Conservation (phyloP, 176 grass and related monocot species). For the Leersia perrieri region DNA sequence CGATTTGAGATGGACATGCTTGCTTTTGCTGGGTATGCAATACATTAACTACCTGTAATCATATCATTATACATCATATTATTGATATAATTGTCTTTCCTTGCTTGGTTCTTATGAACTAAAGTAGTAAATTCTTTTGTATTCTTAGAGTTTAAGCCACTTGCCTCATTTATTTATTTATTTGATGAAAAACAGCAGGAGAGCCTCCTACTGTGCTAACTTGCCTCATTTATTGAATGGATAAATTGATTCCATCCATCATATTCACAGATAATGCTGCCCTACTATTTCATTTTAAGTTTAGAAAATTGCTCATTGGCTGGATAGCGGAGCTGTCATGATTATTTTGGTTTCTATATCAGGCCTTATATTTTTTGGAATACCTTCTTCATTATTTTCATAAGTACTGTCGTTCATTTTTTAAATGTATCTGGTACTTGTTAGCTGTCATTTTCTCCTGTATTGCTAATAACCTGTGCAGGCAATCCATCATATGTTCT, state of each 20-base stretch:
- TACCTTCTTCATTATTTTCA: background rate
- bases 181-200: too few relatives aligned
- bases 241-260: background rate
- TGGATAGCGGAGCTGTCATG: background rate
- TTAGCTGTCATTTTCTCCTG: background rate
- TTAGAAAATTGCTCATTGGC: background rate
- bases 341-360: background rate
- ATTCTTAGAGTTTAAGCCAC: background rate
- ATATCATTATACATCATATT: background rate
- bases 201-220: too few relatives aligned
- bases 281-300: background rate
- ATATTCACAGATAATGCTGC: background rate
- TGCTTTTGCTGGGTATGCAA: conserved; percentile 88
- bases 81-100: background rate
- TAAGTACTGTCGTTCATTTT: background rate
- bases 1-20: conserved; percentile 99
- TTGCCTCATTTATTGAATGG: too few relatives aligned
- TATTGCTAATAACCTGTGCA: conserved; percentile 7
- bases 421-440: background rate
- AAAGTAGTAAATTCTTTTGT: background rate
- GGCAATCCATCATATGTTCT: background rate
- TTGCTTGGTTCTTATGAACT: background rate
- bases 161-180: too few relatives aligned
- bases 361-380: background rate
- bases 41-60: background rate